phyloP scores from a whole-genome alignment of 345 rosid genomes.

The Euphorbia lathyris region DNA sequence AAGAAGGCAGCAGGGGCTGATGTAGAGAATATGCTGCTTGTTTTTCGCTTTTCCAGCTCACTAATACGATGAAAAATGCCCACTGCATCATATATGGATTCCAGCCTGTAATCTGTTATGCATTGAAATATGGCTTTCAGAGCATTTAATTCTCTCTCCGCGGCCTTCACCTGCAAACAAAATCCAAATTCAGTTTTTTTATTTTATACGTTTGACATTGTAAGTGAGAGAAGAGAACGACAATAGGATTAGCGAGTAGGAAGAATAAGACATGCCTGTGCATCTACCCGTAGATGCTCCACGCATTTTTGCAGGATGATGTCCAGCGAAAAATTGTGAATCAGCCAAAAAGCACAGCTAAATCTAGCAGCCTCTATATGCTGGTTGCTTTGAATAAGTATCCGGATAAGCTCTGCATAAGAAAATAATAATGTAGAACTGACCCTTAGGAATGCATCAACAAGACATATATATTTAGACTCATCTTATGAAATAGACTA shows the following conservation, averaged over 20 bases:
- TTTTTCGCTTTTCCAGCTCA: conserved; percentile 4
- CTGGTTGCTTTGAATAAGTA: conserved; percentile 25
- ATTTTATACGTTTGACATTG: too few relatives aligned
- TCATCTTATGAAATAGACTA: background rate
- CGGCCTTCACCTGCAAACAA: conserved; percentile 25
- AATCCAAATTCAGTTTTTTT: background rate
- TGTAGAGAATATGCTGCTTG: background rate
- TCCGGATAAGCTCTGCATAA: conserved; percentile 28
- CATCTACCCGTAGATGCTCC: conserved; percentile 2
- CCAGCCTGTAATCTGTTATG: conserved; percentile 25
- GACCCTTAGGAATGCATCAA: background rate
- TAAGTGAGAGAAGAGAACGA: background rate
- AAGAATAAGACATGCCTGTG: conserved; percentile 21
- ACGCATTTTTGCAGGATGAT: conserved; percentile 17
- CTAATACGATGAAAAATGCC: conserved; percentile 4
- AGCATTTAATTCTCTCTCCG: conserved; percentile 11
- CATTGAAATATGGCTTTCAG: conserved; percentile 21
- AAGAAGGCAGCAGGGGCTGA: background rate
- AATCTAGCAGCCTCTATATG: conserved; percentile 29
- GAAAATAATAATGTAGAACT: background rate
- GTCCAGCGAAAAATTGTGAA: conserved; percentile 20
- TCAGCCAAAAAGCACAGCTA: conserved; percentile 28
- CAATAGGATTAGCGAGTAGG: too few relatives aligned
- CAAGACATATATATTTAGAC: background rate
- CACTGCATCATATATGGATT: conserved; percentile 1